Percentiles rank a stretch among this genome's conserved stretches.
phyloP scores from a whole-genome alignment of 208 protist species.

The Naegleria lovaniensis region DNA sequence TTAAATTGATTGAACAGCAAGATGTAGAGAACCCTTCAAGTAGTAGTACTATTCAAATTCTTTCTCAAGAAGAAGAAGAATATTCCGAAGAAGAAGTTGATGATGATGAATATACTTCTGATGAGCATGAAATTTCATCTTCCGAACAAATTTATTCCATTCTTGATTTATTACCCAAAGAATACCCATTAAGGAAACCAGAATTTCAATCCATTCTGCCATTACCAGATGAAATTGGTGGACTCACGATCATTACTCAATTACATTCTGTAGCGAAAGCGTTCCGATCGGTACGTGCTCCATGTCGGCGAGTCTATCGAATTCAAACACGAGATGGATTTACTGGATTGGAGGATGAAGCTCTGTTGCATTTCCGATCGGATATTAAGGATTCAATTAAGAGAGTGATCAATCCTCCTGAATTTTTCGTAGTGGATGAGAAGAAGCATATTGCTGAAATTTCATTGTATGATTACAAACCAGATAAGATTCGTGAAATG shows the following conservation, averaged over 20 bases:
- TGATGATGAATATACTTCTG: neutral
- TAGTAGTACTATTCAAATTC: neutral
- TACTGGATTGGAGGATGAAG: neutral
- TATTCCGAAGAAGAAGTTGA: neutral
- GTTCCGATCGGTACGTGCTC: neutral
- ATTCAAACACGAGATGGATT: neutral
- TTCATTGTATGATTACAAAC: slow-evolving; percentile 16
- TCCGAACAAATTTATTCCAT: neutral
- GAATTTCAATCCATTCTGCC: neutral
- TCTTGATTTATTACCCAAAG: neutral
- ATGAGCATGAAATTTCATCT: neutral
- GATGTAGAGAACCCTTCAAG: too few species aligned
- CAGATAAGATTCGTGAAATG: slow-evolving; percentile 16
- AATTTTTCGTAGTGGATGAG: neutral
- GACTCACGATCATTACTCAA: neutral
- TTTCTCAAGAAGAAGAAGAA: neutral
- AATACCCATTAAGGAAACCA: slow-evolving; percentile 9
- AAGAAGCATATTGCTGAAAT: neutral
- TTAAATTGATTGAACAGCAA: neutral
- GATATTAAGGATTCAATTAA: slow-evolving; percentile 12
- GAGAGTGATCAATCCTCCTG: neutral
- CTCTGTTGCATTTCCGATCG: neutral
- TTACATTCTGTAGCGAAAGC: neutral
- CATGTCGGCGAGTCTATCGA: neutral
- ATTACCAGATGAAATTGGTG: neutral